Evolutionary conservation across 2,329 filamentous ascomycete genomes (phyloP).

Genomic region (Pseudogymnoascus sp.): DNA sequence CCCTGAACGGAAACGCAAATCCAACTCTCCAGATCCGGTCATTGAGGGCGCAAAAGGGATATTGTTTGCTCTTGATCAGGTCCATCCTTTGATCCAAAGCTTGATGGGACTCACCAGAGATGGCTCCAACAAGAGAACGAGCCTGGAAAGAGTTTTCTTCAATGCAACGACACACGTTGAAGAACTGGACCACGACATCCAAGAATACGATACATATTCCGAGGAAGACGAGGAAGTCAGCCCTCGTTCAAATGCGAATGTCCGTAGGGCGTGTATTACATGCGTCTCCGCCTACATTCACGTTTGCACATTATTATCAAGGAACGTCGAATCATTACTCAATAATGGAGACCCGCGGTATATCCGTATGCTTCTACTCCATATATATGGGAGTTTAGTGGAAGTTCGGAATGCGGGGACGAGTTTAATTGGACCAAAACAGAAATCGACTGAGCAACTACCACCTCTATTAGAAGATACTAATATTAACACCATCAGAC

Average conservation of each 20-base stretch:
- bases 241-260: conserved; percentile 52
- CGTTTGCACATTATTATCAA: conserved; percentile 51
- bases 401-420: conserved; percentile 42
- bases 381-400: conserved; percentile 60
- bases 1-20: conserved; percentile 55
- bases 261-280: conserved; percentile 54
- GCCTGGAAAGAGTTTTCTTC: conserved; percentile 59
- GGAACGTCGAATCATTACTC: conserved; percentile 56
- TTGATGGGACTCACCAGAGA: conserved; percentile 54
- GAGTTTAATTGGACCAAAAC: conserved; percentile 18
- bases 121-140: conserved; percentile 51
- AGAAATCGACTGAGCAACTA: conserved; percentile 10
- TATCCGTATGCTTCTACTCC: conserved; percentile 54
- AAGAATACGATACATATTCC: conserved; percentile 47
- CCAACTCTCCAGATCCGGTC: conserved; percentile 51
- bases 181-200: conserved; percentile 56
- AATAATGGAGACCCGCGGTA: conserved; percentile 59
- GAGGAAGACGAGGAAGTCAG: conserved; percentile 41
- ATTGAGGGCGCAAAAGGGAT: conserved; percentile 59
- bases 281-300: conserved; percentile 58
- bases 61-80: conserved; percentile 58
- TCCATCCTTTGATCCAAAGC: conserved; percentile 60
- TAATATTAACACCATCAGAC: conserved; percentile 35
- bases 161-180: conserved; percentile 60
- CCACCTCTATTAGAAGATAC: not conserved